A percentile compares a stretch with the other conserved stretches of the same genome.
Evolutionary conservation across 2,329 filamentous ascomycete species (phyloP).

Genomic region (Ampelomyces quisqualis): DNA sequence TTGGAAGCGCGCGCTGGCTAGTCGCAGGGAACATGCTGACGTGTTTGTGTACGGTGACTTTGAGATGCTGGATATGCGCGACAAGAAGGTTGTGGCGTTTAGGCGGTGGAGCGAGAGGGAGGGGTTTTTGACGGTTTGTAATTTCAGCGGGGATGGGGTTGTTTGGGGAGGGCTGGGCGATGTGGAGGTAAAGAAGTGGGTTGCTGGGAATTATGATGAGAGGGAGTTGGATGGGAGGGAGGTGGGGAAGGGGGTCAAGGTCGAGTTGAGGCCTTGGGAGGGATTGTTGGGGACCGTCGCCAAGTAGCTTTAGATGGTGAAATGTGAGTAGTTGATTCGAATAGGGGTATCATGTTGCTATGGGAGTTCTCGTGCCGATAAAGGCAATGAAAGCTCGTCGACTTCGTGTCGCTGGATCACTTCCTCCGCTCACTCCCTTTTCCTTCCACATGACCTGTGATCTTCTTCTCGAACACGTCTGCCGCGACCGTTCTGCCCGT

Average conservation of each 20-base stretch:
- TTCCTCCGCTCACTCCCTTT: slow-evolving; percentile 3
- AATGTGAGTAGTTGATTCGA: too few relatives aligned
- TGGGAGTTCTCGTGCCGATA: background rate
- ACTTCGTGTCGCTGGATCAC: background rate
- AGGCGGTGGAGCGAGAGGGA: slow-evolving; percentile 31
- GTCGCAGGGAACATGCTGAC: slow-evolving; percentile 59
- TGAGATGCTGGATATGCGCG: slow-evolving; percentile 53
- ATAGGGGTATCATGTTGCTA: background rate
- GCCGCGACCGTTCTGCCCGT: slow-evolving; percentile 51
- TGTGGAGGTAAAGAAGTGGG: slow-evolving; percentile 37
- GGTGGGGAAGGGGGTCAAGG: slow-evolving; percentile 17
- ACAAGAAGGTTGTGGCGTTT: slow-evolving; percentile 36
- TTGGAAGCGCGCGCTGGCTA: slow-evolving; percentile 58
- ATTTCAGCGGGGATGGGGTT: slow-evolving; percentile 34
- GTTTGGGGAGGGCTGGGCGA: slow-evolving; percentile 31
- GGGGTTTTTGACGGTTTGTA: slow-evolving; percentile 36
- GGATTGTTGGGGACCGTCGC: slow-evolving; percentile 32
- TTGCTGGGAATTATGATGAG: slow-evolving; percentile 42
- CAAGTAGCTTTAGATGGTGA: background rate
- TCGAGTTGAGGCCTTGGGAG: slow-evolving; percentile 40
- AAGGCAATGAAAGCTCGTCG: background rate
- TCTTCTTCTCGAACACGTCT: slow-evolving; percentile 48
- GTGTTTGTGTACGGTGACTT: slow-evolving; percentile 65
- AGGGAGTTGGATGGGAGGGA: slow-evolving; percentile 21
- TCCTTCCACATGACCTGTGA: slow-evolving; percentile 28